Percentiles rank a stretch among this genome's conserved stretches.
These are phyloP conservation scores for Barnettozyma californica DNA, from an alignment of 805 yeast genomes.

Conservation along the genomic window DNA sequence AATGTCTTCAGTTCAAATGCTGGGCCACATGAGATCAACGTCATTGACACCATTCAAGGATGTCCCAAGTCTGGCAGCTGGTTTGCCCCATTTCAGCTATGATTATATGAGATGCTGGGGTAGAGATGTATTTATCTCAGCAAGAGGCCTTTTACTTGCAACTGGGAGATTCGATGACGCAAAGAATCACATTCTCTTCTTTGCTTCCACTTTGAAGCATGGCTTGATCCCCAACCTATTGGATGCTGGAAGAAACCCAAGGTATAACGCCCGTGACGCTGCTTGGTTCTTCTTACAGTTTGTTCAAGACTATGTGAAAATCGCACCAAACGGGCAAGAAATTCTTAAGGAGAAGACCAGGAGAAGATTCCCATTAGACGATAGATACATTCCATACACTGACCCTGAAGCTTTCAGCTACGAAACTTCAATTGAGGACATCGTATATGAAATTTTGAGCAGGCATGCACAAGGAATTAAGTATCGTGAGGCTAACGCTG, in stretches of 20 bases:
- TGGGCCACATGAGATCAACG: slow-evolving; percentile 66
- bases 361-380: slow-evolving; percentile 88
- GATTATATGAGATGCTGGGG: slow-evolving; percentile 99
- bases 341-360: slow-evolving; percentile 68
- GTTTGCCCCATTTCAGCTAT: slow-evolving; percentile 87
- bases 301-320: slow-evolving; percentile 72
- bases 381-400: slow-evolving; percentile 61
- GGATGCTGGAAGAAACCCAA: slow-evolving; percentile 90
- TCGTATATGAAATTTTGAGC: slow-evolving; percentile 74
- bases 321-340: slow-evolving; percentile 62
- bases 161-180: slow-evolving; percentile 81
- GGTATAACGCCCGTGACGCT: slow-evolving; percentile 95
- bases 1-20: slow-evolving; percentile 81
- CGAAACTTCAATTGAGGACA: slow-evolving; percentile 64
- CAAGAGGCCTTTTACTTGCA: slow-evolving; percentile 74
- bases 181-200: slow-evolving; percentile 71
- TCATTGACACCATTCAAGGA: slow-evolving; percentile 61
- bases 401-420: slow-evolving; percentile 74
- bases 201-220: slow-evolving; percentile 88
- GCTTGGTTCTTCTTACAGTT: slow-evolving; percentile 91
- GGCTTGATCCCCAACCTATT: slow-evolving; percentile 91
- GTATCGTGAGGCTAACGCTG: slow-evolving; percentile 94
- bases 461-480: slow-evolving; percentile 87
- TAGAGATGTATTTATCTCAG: slow-evolving; percentile 85
- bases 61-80: slow-evolving; percentile 87